Evolutionary conservation across 805 yeast genomes (phyloP), one percentile per base, ranked within the genome.

Genomic region (Scheffersomyces coipomensis): DNA sequence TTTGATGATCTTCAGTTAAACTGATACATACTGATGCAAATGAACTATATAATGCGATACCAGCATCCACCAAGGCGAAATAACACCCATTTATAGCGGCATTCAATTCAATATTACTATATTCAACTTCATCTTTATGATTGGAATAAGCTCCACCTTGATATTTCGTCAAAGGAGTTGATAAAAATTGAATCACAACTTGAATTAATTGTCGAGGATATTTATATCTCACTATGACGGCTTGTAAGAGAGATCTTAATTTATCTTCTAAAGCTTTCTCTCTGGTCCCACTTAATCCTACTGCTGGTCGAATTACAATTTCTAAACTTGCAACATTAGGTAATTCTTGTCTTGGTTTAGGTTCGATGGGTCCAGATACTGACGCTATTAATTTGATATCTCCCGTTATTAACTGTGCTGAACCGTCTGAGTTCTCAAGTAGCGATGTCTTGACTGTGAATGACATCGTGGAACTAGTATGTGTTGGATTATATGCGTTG

Each of bases 281-380:
- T 48, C 95, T 91, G 71, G 56, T 73, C 40, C 75, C 73, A 5
- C 95, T 75, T 2, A 83, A 73, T 1, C 97, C 98, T 11, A 71
- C 65, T 17, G 84, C 79, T 1, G 98, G 97, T 29, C 89, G 70
- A 2, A 90, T 81, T 16, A 79, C 76, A 6, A 93, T 75, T 58
- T 89, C 97, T 13, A 93, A 58, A 13, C 87, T 81, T 12, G 91
- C 83, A 33, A 73, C 68, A 12, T 85, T 82, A 9, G 97, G 96
- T 24, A 82, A 60, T 57, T 91, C 98, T 55, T 89, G 96, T 49
- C 91, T 76, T 11, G 79, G 62, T 56, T 83, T 84, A 9, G 88
- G 82, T 53, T 91, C 97, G 22, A 91, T 75, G 0, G 99, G 99
- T 0, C 99, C 99, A 1, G 90, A 76, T 1, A 91, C 90, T 0